Percentiles rank a stretch among this genome's conserved stretches.
Conservation (phyloP, 106 monocot species). For the Cymbidium sinense region DNA sequence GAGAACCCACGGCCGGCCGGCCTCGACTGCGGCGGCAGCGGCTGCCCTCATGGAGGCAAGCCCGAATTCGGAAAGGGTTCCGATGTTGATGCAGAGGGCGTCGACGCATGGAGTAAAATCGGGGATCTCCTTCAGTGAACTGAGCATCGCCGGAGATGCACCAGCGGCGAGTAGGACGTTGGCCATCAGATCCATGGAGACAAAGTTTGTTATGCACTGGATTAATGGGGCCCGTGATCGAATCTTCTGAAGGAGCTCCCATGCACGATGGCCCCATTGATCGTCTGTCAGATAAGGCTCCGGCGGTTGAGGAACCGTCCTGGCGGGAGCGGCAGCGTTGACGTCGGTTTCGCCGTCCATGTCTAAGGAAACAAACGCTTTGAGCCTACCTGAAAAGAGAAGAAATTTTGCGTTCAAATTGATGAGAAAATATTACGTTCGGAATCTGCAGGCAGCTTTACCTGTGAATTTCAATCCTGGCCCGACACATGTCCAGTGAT, state of each 20-base stretch:
- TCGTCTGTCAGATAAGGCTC: not conserved
- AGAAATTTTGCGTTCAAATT: too few species aligned
- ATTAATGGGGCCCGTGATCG: conserved; percentile 54
- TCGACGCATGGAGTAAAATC: conserved; percentile 75
- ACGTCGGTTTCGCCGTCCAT: not conserved
- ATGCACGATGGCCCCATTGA: conserved; percentile 39
- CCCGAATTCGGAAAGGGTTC: conserved; percentile 69
- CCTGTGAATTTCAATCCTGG: too few species aligned
- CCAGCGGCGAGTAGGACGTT: conserved; percentile 83
- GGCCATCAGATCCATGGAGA: conserved; percentile 89
- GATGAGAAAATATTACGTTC: too few species aligned
- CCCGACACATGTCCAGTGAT: too few species aligned
- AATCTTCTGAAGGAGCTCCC: conserved; percentile 45
- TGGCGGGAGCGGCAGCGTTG: not conserved
- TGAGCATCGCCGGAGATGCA: conserved; percentile 93
- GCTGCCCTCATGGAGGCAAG: conserved; percentile 69
- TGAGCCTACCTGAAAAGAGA: too few species aligned
- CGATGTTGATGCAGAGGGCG: conserved; percentile 70
- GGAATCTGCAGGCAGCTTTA: too few species aligned
- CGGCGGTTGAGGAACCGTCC: not conserved
- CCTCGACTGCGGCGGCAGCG: conserved; percentile 28
- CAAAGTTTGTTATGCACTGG: conserved; percentile 91
- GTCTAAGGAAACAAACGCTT: not conserved
- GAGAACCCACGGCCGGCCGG: conserved; percentile 72
- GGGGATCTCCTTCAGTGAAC: conserved; percentile 53